These are phyloP conservation scores for Lentithecium fluviatile DNA, from an alignment of 495 filamentous ascomycete species.

Conservation along the genomic window DNA sequence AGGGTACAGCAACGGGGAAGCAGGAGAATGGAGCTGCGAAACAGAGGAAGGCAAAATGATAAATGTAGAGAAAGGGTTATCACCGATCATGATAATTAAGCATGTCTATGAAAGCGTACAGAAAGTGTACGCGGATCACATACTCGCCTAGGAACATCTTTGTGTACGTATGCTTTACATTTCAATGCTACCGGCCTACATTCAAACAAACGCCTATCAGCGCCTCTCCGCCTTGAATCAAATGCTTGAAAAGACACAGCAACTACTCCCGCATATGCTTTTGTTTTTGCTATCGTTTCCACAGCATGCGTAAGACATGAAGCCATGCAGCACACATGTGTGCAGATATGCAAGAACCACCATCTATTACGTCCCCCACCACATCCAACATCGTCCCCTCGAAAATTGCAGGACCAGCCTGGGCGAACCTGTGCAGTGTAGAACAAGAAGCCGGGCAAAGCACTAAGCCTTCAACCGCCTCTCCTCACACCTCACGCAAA, in stretches of 20 bases:
- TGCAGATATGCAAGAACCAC: no score
- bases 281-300: neutral
- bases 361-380: neutral
- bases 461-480: slow-evolving; percentile 57
- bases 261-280: neutral
- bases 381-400: neutral
- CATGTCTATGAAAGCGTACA: no score
- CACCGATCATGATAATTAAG: no score
- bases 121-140: no score
- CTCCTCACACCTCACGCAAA: slow-evolving; percentile 66
- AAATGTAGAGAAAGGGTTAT: no score
- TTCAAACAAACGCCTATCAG: neutral
- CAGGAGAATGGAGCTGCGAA: slow-evolving; percentile 4
- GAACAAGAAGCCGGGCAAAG: neutral
- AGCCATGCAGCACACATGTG: no score
- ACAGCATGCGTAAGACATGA: no score
- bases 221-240: neutral
- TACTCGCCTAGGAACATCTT: no score
- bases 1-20: neutral
- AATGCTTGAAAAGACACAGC: neutral
- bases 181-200: neutral
- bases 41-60: slow-evolving; percentile 1
- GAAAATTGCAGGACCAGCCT: neutral
- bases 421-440: neutral
- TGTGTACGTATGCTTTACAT: no score